Conservation (phyloP, 352 stramenopile species). For the Peronospora belbahrii region DNA sequence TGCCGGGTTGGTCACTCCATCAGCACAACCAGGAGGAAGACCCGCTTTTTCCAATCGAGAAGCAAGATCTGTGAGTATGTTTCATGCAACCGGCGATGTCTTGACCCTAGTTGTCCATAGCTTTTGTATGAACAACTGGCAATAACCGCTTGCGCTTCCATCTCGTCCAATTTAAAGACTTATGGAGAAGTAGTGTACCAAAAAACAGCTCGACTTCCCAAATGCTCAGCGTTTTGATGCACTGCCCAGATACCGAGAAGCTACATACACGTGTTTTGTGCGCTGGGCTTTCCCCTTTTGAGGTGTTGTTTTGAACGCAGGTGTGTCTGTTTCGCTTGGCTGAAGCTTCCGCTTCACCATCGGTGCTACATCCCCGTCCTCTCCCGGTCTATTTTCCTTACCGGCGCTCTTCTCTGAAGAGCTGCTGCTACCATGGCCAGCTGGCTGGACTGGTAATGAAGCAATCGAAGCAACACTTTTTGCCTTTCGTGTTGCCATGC, state of each 20-base stretch:
- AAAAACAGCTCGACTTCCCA: constrained; percentile 3
- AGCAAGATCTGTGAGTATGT: constrained; percentile 31
- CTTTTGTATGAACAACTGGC: constrained; percentile 16
- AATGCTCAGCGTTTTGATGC: constrained; percentile 23
- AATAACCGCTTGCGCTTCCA: constrained; percentile 16
- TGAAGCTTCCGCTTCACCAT: constrained; percentile 21
- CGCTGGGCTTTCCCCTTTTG: constrained; percentile 29
- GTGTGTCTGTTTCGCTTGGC: constrained; percentile 4
- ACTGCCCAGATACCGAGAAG: constrained; percentile 38
- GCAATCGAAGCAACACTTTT: constrained; percentile 14
- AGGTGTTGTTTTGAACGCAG: constrained; percentile 14
- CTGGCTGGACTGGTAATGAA: constrained; percentile 5
- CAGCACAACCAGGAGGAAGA: constrained; percentile 20
- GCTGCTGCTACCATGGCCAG: constrained; percentile 3
- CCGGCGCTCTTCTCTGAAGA: constrained; percentile 13
- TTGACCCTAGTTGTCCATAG: constrained; percentile 14
- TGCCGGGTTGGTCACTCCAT: constrained; percentile 72
- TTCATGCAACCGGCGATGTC: constrained; percentile 2
- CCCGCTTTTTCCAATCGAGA: constrained; percentile 13
- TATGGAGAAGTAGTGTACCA: constrained; percentile 28
- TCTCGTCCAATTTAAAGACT: constrained; percentile 11
- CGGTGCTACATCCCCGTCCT: neutral
- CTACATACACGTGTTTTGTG: constrained; percentile 37
- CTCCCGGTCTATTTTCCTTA: constrained; percentile 7
- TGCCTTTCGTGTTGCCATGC: constrained; percentile 31